Evolutionary conservation across 306 rosid species (phyloP).

Genomic region (Citrullus colocynthis): DNA sequence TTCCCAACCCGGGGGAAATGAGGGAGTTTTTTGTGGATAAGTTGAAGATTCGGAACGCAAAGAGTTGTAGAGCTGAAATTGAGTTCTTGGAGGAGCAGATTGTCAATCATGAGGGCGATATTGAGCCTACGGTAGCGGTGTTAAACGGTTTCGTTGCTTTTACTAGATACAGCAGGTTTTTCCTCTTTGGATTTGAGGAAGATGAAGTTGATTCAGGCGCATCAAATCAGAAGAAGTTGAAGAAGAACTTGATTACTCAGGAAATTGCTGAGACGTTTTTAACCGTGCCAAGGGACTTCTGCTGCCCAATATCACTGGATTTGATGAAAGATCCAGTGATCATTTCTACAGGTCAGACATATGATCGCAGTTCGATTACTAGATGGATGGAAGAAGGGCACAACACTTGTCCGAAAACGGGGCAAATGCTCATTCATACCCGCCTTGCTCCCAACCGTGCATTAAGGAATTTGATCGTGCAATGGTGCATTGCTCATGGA

Average conservation of each 20-base stretch:
- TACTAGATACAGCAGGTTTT: slow-evolving; percentile 73
- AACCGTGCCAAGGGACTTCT: slow-evolving; percentile 72
- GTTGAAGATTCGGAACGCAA: slow-evolving; percentile 45
- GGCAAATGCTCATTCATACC: slow-evolving; percentile 65
- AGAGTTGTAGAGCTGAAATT: slow-evolving; percentile 57
- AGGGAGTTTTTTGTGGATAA: slow-evolving; percentile 37
- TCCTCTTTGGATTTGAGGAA: slow-evolving; percentile 74
- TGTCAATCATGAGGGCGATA: slow-evolving; percentile 77
- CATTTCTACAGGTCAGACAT: slow-evolving; percentile 78
- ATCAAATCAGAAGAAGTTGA: slow-evolving; percentile 32
- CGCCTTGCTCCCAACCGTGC: slow-evolving; percentile 68
- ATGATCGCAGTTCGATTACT: slow-evolving; percentile 62
- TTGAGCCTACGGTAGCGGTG: slow-evolving; percentile 65
- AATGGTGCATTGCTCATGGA: slow-evolving; percentile 73
- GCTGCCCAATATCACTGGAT: slow-evolving; percentile 75
- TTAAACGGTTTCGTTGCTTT: slow-evolving; percentile 83
- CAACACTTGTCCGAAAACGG: slow-evolving; percentile 76
- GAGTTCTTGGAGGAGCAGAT: slow-evolving; percentile 93
- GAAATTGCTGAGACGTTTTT: slow-evolving; percentile 68
- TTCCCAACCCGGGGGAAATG: slow-evolving; percentile 42
- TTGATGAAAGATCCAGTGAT: slow-evolving; percentile 86
- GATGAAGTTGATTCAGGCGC: slow-evolving; percentile 43
- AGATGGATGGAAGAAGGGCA: slow-evolving; percentile 98
- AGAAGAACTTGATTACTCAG: slow-evolving; percentile 45
- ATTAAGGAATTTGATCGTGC: slow-evolving; percentile 68